Evolutionary conservation across 345 rosid genomes (phyloP).

Genomic region (Linum trigynum): DNA sequence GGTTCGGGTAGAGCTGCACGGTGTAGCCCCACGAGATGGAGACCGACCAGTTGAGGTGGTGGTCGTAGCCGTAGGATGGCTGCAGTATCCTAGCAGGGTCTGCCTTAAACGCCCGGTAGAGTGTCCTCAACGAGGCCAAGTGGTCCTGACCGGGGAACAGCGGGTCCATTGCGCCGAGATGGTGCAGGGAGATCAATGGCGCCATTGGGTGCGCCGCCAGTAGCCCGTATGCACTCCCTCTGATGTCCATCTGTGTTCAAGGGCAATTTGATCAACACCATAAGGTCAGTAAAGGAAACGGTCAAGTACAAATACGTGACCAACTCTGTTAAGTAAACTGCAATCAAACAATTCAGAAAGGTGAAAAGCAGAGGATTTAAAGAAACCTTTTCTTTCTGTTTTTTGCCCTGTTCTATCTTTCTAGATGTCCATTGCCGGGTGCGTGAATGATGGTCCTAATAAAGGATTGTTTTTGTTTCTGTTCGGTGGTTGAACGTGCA

Average conservation of each 20-base stretch:
- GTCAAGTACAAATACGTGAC: no score
- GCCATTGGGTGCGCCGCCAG: slow-evolving; percentile 72
- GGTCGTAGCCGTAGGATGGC: slow-evolving; percentile 51
- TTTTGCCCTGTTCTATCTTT: no score
- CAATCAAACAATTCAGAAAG: no score
- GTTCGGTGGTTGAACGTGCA: no score
- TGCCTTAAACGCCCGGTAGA: slow-evolving; percentile 32
- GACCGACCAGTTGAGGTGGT: slow-evolving; percentile 50
- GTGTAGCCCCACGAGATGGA: slow-evolving; percentile 88
- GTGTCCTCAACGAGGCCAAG: slow-evolving; percentile 36
- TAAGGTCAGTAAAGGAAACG: no score
- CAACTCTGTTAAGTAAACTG: no score
- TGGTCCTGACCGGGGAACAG: slow-evolving; percentile 46
- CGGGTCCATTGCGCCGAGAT: slow-evolving; percentile 45
- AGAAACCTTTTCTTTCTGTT: no score
- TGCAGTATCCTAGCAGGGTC: slow-evolving; percentile 71
- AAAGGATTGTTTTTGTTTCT: no score
- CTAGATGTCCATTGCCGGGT: no score
- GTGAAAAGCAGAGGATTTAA: no score
- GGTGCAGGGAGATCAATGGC: slow-evolving; percentile 73
- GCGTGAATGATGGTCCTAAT: no score
- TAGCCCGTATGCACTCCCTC: slow-evolving; percentile 60
- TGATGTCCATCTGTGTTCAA: slow-evolving; percentile 53
- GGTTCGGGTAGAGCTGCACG: slow-evolving; percentile 46
- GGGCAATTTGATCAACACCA: no score